Conservation (phyloP, 371 early-diverging fungal genomes). For the Zychaea mexicana region DNA sequence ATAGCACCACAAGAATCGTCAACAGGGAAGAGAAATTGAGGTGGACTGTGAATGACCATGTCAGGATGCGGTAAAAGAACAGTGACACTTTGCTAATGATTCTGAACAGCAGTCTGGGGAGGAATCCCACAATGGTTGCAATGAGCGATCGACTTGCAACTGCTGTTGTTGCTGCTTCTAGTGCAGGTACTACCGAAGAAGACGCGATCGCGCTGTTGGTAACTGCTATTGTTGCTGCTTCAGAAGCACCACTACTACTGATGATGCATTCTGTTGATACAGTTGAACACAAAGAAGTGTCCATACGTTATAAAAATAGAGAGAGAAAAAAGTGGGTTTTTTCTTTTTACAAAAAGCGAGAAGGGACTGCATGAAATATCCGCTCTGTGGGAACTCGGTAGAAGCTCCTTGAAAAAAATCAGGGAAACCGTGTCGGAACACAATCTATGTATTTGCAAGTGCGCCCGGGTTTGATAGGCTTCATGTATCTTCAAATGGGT, state of each 20-base stretch:
- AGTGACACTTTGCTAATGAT: conserved; percentile 57
- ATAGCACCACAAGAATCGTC: conserved; percentile 42
- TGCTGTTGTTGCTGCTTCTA: not conserved
- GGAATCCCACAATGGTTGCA: conserved; percentile 27
- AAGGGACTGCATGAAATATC: conserved; percentile 4
- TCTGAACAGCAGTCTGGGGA: conserved; percentile 49
- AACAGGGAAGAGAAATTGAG: conserved; percentile 65
- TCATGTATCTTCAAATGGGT: no score
- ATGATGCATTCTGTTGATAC: not conserved
- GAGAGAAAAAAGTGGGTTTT: conserved; percentile 10
- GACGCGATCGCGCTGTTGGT: not conserved
- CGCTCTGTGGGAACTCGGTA: no score
- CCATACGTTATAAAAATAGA: not conserved
- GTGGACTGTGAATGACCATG: conserved; percentile 71
- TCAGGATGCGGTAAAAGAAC: conserved; percentile 59
- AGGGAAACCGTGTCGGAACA: no score
- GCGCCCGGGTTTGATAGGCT: no score
- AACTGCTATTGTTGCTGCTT: not conserved
- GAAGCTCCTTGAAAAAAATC: no score
- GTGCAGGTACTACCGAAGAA: no score
- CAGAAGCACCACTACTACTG: not conserved
- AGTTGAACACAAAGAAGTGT: not conserved
- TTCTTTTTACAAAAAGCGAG: not conserved
- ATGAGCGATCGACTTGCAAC: conserved; percentile 2
- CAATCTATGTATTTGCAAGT: no score